Evolutionary conservation across 2,329 filamentous ascomycete genomes (phyloP).

Genomic region (Alternaria sp.): DNA sequence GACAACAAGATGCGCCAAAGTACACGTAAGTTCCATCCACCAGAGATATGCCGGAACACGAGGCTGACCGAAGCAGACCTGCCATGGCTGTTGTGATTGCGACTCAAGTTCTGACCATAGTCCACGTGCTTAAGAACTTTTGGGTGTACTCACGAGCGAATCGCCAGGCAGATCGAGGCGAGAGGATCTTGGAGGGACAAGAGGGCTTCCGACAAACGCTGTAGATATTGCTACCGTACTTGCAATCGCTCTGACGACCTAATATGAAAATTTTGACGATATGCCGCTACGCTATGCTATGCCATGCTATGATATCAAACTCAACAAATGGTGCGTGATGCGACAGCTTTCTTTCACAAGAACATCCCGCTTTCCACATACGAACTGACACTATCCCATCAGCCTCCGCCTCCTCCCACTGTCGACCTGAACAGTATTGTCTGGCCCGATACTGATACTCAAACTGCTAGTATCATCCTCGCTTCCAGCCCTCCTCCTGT

Average conservation of each 20-base stretch:
- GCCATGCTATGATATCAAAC: constrained; percentile 18
- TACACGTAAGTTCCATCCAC: constrained; percentile 12
- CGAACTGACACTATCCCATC: constrained; percentile 29
- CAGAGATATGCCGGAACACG: not conserved
- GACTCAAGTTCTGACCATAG: constrained; percentile 27
- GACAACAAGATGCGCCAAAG: constrained; percentile 29
- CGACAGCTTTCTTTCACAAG: not conserved
- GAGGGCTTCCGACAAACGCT: constrained; percentile 32
- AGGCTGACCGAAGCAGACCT: not conserved
- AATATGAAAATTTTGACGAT: not conserved
- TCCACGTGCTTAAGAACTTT: constrained; percentile 19
- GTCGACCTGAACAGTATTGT: constrained; percentile 51
- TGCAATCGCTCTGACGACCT: not conserved
- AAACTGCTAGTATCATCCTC: constrained; percentile 46
- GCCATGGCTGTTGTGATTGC: constrained; percentile 30
- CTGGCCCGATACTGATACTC: constrained; percentile 49
- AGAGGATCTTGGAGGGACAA: constrained; percentile 27
- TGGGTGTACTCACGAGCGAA: constrained; percentile 21
- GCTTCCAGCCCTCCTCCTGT: constrained; percentile 30
- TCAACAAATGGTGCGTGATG: constrained; percentile 7
- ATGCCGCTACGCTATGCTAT: constrained; percentile 17
- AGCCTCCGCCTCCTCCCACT: constrained; percentile 44
- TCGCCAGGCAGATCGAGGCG: constrained; percentile 25
- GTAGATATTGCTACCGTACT: not conserved
- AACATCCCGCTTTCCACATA: not conserved